Evolutionary conservation across 2,329 filamentous ascomycete genomes (phyloP).

Genomic region (Orbilia oligospora): DNA sequence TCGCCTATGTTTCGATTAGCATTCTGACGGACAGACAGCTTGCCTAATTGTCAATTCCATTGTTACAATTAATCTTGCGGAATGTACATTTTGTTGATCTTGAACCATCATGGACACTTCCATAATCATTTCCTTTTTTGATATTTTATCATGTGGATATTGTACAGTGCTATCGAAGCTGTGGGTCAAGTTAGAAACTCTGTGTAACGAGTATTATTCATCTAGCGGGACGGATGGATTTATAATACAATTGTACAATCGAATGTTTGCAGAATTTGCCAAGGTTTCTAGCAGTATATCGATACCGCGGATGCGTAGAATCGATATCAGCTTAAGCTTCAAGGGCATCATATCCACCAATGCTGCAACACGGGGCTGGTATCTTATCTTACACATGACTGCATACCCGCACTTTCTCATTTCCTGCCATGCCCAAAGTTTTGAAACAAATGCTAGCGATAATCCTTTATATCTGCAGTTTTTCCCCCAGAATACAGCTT

Average conservation of each 20-base stretch:
- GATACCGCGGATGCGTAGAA: conserved; percentile 3
- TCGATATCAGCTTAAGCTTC: conserved; percentile 6
- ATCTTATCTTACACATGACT: conserved; percentile 19
- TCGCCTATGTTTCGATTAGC: too few relatives aligned
- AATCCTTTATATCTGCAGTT: neutral
- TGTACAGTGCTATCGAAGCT: too few relatives aligned
- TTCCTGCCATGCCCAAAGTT: conserved; percentile 8
- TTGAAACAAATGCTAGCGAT: conserved; percentile 10
- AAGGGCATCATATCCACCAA: neutral
- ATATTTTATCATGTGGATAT: too few relatives aligned
- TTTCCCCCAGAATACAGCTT: too few relatives aligned
- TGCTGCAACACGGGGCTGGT: conserved; percentile 8
- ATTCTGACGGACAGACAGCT: too few relatives aligned
- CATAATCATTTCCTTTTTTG: too few relatives aligned
- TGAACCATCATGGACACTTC: too few relatives aligned
- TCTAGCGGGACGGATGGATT: neutral
- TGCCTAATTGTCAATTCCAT: too few relatives aligned
- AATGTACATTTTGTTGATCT: too few relatives aligned
- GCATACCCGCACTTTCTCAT: conserved; percentile 18
- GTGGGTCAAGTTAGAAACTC: too few relatives aligned
- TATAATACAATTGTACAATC: neutral
- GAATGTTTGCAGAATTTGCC: neutral
- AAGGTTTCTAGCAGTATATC: conserved; percentile 7
- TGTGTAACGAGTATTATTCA: too few relatives aligned
- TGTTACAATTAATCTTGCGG: too few relatives aligned